Percentiles rank a stretch among this genome's conserved stretches.
These are phyloP conservation scores for Plasmodium reichenowi DNA, from an alignment of 169 alveolate species.

Conservation along the genomic window DNA sequence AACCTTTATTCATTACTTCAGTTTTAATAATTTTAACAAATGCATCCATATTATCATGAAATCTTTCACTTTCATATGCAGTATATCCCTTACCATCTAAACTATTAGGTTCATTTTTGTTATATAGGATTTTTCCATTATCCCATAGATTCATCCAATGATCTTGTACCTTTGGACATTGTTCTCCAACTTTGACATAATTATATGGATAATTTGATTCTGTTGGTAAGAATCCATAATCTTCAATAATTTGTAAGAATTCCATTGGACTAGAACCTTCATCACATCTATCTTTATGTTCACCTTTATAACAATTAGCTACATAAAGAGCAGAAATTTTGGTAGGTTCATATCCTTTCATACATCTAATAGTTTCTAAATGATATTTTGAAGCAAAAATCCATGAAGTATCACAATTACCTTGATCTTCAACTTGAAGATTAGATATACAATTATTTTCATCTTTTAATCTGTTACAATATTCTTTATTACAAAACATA, in stretches of 20 bases:
- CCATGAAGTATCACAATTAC: conserved; percentile 12
- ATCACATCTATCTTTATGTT: neutral
- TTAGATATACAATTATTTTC: neutral
- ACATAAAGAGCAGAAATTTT: conserved; percentile 2
- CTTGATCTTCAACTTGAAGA: conserved; percentile 6
- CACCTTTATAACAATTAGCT: neutral
- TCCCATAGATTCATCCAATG: neutral
- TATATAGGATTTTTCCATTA: neutral
- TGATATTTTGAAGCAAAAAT: conserved; percentile 5
- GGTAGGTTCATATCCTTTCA: conserved; percentile 10
- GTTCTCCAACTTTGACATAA: neutral
- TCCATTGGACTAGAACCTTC: neutral
- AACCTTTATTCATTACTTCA: conserved; percentile 53
- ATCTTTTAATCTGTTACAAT: neutral
- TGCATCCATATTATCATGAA: conserved; percentile 9
- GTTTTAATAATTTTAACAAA: conserved; percentile 44
- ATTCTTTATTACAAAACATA: conserved; percentile 1
- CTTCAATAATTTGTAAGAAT: neutral
- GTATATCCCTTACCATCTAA: neutral
- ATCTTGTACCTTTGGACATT: neutral
- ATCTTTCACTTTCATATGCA: neutral
- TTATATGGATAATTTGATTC: conserved; percentile 2
- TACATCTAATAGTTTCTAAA: conserved; percentile 11
- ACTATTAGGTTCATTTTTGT: neutral
- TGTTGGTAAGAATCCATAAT: neutral